Evolutionary conservation across 2,329 filamentous ascomycete species (phyloP), one percentile per base, ranked within the genome.

Genomic region (Penicillium brevicompactum): DNA sequence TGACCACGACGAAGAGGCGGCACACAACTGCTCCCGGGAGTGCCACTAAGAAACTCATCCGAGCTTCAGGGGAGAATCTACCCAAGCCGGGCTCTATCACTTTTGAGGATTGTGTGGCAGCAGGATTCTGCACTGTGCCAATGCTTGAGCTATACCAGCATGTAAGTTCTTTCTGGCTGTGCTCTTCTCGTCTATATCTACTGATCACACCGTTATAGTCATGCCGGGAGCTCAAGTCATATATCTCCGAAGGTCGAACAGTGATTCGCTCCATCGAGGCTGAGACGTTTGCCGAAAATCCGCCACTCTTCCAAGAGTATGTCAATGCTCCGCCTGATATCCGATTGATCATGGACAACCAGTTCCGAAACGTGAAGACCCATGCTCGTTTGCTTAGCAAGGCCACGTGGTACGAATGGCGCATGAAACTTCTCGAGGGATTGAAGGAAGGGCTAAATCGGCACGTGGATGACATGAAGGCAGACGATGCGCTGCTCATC

Each of bases 351-450:
- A 95, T 99, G 87, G 93, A 99, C 76, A 94, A 90, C 62, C 92
- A 97, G 70, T 94, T 99, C 80, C 94, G 96, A 74, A 97, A 97
- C 68, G 89, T 96, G 74, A 97, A 97, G 78, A 92, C 91, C 0
- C 90, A 96, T 71, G 91, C 93, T 14, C 85, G 94, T 24, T 82
- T 97, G 13, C 80, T 92, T 49, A 97, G 93, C 77, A 97, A 97
- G 71, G 91, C 91, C 54, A 92, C 94, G 80, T 99, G 94, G 94
- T 99, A 99, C 71, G 89, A 93, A 68, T 99, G 94, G 94, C 88
- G 94, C 40, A 93, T 90, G 82, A 93, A 94, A 67, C 82, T 97
- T 22, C 87, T 90, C 30, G 82, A 92, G 53, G 89, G 91, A 16
- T 82, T 99, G 37, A 92, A 89, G 69, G 87, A 91, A 64, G 92